These are phyloP conservation scores for Globisporangium splendens DNA, from an alignment of 352 stramenopile species.

Conservation along the genomic window DNA sequence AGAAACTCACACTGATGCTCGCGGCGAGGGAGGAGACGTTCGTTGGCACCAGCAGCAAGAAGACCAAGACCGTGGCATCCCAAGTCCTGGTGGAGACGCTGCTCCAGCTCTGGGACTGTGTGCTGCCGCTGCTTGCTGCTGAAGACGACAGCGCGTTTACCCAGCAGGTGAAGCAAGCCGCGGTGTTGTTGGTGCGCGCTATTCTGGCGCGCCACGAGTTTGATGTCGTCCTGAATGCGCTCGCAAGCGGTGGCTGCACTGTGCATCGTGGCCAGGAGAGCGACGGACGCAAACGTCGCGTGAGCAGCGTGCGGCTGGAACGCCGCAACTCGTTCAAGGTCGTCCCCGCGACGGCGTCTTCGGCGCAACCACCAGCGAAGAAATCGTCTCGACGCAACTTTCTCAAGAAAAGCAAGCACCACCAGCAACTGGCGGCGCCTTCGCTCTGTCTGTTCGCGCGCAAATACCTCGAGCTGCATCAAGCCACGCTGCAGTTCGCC, in stretches of 20 bases:
- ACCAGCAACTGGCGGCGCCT: slow-evolving; percentile 17
- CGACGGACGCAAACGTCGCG: slow-evolving; percentile 16
- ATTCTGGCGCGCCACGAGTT: slow-evolving; percentile 54
- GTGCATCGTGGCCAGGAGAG: slow-evolving; percentile 18
- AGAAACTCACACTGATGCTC: slow-evolving; percentile 33
- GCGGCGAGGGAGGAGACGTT: slow-evolving; percentile 7
- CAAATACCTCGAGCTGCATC: slow-evolving; percentile 58
- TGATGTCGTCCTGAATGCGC: slow-evolving; percentile 49
- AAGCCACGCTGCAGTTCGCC: slow-evolving; percentile 52
- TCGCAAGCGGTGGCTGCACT: slow-evolving; percentile 47
- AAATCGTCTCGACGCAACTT: slow-evolving; percentile 12
- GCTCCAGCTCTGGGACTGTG: slow-evolving; percentile 56
- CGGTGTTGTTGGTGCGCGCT: slow-evolving; percentile 30
- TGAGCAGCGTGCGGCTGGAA: slow-evolving; percentile 16
- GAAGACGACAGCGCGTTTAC: slow-evolving; percentile 15
- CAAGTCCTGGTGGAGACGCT: slow-evolving; percentile 36
- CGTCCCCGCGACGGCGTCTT: slow-evolving; percentile 7
- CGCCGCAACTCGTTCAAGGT: slow-evolving; percentile 11
- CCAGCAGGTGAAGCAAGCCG: slow-evolving; percentile 11
- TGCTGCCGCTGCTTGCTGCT: slow-evolving; percentile 36
- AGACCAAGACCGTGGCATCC: slow-evolving; percentile 18
- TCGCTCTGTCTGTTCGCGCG: slow-evolving; percentile 48
- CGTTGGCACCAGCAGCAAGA: not conserved
- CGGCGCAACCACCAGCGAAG: slow-evolving; percentile 9
- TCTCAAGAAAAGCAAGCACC: slow-evolving; percentile 20